phyloP scores from a whole-genome alignment of 1,284 basidiomycete species.

The Melampsora medusae region DNA sequence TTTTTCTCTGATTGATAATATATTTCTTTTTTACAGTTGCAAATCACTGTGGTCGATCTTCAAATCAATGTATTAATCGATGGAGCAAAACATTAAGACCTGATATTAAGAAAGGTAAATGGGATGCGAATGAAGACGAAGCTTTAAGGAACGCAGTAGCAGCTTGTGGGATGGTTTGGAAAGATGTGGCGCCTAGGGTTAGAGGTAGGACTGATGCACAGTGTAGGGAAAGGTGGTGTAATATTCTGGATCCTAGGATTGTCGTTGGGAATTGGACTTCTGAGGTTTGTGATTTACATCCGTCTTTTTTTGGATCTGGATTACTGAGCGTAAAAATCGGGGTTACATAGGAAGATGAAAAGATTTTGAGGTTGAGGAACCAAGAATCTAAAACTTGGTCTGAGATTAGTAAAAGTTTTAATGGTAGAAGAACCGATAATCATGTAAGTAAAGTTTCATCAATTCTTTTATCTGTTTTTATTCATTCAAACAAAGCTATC shows the following conservation, averaged over 20 bases:
- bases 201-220: conserved; percentile 36
- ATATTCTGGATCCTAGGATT: conserved; percentile 31
- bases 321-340: not conserved
- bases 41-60: conserved; percentile 32
- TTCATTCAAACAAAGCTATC: not conserved
- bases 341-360: conserved; percentile 46
- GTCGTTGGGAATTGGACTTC: conserved; percentile 33
- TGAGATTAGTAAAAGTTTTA: conserved; percentile 46
- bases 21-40: conserved; percentile 42
- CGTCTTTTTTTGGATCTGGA: not conserved
- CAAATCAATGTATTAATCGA: conserved; percentile 48
- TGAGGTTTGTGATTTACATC: conserved; percentile 3
- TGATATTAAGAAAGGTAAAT: conserved; percentile 45
- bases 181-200: conserved; percentile 31
- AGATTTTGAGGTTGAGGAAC: conserved; percentile 44
- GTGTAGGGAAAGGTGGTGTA: conserved; percentile 40
- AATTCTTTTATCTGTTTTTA: not conserved
- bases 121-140: conserved; percentile 44
- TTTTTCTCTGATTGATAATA: too few species aligned
- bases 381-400: conserved; percentile 45
- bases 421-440: conserved; percentile 46
- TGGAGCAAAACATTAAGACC: conserved; percentile 47
- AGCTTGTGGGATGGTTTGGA: conserved; percentile 42
- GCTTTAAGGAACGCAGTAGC: conserved; percentile 31
- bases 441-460: conserved; percentile 39